A percentile compares a stretch with the other conserved stretches of the same genome.
Conservation (phyloP, 2,329 filamentous ascomycete species). For the Exophiala sp. region DNA sequence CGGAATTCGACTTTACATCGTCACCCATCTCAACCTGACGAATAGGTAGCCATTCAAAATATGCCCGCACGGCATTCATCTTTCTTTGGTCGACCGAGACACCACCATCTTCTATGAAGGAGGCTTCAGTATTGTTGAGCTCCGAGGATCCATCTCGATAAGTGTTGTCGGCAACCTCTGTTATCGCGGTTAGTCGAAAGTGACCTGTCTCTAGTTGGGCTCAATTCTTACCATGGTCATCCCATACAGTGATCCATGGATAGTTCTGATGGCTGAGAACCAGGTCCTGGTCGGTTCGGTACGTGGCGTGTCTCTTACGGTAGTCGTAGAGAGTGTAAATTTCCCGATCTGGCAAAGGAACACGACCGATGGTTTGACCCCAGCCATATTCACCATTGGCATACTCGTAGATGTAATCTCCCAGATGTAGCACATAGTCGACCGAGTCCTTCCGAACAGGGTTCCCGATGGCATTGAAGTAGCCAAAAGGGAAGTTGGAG, state of each 20-base stretch:
- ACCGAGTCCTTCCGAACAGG: conserved; percentile 54
- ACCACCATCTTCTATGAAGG: conserved; percentile 52
- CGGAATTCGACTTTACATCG: conserved; percentile 37
- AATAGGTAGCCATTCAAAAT: conserved; percentile 31
- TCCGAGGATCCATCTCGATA: conserved; percentile 57
- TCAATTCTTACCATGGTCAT: conserved; percentile 47
- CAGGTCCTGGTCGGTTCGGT: conserved; percentile 58
- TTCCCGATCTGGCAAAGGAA: conserved; percentile 49
- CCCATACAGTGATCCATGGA: conserved; percentile 60
- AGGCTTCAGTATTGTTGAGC: conserved; percentile 61
- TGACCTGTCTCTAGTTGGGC: not conserved
- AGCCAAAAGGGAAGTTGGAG: conserved; percentile 54
- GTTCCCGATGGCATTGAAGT: conserved; percentile 37
- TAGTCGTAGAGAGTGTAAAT: conserved; percentile 48
- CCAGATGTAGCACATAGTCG: conserved; percentile 54
- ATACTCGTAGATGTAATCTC: conserved; percentile 59
- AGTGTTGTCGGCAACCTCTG: conserved; percentile 58
- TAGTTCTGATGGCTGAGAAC: conserved; percentile 51
- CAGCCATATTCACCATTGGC: conserved; percentile 46
- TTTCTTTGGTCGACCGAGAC: conserved; percentile 67
- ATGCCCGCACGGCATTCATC: conserved; percentile 63
- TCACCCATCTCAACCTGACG: conserved; percentile 62
- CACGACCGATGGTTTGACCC: conserved; percentile 48
- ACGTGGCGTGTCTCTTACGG: conserved; percentile 52
- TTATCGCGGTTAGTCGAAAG: not conserved